Evolutionary conservation across 345 rosid species (phyloP).

Genomic region (Noccaea bulbosa): DNA sequence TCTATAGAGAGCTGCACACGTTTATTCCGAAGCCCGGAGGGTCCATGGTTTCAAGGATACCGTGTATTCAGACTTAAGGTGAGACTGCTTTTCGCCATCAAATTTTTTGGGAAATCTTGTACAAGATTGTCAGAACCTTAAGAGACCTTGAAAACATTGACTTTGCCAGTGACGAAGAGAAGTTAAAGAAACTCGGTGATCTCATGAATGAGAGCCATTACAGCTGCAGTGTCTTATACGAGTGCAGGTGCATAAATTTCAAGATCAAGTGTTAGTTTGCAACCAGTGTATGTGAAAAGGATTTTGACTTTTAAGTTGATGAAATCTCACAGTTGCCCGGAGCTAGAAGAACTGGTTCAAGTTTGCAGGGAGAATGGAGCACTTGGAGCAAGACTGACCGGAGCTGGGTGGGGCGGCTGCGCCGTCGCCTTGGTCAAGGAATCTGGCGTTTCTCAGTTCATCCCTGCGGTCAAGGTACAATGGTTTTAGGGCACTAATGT

Average conservation of each 20-base stretch:
- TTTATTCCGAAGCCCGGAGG: slow-evolving; percentile 85
- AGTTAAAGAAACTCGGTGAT: slow-evolving; percentile 82
- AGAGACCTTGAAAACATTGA: slow-evolving; percentile 6
- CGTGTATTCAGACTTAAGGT: slow-evolving; percentile 71
- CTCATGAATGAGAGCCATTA: slow-evolving; percentile 94
- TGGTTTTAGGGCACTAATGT: background rate
- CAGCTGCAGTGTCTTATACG: slow-evolving; percentile 88
- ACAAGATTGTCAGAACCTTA: slow-evolving; percentile 9
- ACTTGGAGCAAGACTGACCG: slow-evolving; percentile 94
- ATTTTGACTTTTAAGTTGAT: background rate
- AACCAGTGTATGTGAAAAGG: background rate
- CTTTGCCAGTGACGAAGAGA: slow-evolving; percentile 79
- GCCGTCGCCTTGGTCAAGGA: slow-evolving; percentile 91
- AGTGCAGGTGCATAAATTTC: slow-evolving; percentile 73
- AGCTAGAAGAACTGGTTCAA: slow-evolving; percentile 90
- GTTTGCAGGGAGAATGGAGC: slow-evolving; percentile 72
- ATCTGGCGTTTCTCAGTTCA: slow-evolving; percentile 76
- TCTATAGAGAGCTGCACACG: slow-evolving; percentile 84
- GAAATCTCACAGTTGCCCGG: slow-evolving; percentile 69
- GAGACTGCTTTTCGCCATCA: background rate
- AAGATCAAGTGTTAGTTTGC: background rate
- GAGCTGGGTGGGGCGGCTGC: slow-evolving; percentile 99
- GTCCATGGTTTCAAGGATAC: slow-evolving; percentile 89
- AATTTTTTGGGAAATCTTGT: background rate
- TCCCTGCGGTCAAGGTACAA: slow-evolving; percentile 74